These are phyloP conservation scores for Corylus heterophylla DNA, from an alignment of 306 rosid species.

Conservation along the genomic window DNA sequence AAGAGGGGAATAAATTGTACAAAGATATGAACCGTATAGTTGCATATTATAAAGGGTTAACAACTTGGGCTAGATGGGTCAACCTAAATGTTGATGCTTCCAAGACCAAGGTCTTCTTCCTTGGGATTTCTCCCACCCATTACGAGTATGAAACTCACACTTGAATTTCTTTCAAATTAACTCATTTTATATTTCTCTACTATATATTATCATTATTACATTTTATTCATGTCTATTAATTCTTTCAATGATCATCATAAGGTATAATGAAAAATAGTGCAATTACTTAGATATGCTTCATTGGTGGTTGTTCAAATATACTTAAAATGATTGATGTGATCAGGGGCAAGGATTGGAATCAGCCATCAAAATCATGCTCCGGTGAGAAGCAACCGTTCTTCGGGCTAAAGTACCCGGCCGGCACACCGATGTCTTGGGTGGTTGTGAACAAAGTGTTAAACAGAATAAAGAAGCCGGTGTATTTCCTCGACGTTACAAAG, in stretches of 20 bases:
- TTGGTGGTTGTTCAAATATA: background rate
- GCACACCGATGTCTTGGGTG: conserved; percentile 76
- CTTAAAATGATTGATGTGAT: background rate
- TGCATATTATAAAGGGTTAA: conserved; percentile 75
- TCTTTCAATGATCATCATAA: background rate
- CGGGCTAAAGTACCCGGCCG: conserved; percentile 81
- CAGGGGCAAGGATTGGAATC: conserved; percentile 91
- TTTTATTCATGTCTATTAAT: background rate
- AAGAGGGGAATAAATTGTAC: conserved; percentile 49
- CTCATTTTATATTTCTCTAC: background rate
- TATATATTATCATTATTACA: too few relatives aligned
- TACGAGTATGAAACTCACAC: conserved; percentile 55
- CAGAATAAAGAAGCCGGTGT: conserved; percentile 64
- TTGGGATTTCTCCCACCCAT: conserved; percentile 92
- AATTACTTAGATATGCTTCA: background rate
- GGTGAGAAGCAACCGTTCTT: conserved; percentile 60
- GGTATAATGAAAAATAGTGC: background rate
- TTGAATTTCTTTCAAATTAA: too few relatives aligned
- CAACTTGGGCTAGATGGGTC: conserved; percentile 90
- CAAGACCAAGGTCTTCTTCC: conserved; percentile 81
- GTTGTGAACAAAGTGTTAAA: conserved; percentile 78
- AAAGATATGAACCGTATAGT: conserved; percentile 83
- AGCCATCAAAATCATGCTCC: conserved; percentile 73
- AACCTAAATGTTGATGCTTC: conserved; percentile 60
- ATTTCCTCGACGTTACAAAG: conserved; percentile 69